phyloP scores from a whole-genome alignment of 2,329 filamentous ascomycete species.

The Trichoderma citrinoviride region DNA sequence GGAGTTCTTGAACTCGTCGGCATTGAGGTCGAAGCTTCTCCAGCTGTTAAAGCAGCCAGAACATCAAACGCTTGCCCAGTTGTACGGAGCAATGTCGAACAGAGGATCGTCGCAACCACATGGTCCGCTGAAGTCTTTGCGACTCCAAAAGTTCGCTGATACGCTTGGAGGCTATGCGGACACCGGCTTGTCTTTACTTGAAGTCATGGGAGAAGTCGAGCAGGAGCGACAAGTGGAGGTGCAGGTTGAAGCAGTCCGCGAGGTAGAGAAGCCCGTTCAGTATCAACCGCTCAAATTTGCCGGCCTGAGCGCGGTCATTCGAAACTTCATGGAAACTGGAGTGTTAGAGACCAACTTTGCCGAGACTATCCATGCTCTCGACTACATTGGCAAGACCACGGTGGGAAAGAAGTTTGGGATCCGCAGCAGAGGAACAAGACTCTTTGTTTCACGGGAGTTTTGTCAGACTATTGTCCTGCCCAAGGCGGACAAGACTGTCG shows the following conservation, averaged over 20 bases:
- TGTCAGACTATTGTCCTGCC: slow-evolving; percentile 15
- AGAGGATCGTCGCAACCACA: neutral
- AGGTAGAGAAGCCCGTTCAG: slow-evolving; percentile 47
- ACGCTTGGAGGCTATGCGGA: neutral
- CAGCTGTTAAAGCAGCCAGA: slow-evolving; percentile 45
- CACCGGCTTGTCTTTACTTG: slow-evolving; percentile 25
- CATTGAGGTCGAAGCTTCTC: slow-evolving; percentile 36
- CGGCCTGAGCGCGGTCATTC: slow-evolving; percentile 47
- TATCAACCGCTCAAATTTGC: slow-evolving; percentile 42
- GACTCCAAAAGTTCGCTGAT: neutral
- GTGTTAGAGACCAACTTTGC: slow-evolving; percentile 14
- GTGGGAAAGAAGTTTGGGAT: slow-evolving; percentile 36
- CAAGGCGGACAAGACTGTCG: neutral
- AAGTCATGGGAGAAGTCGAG: slow-evolving; percentile 58
- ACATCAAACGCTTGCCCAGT: slow-evolving; percentile 53
- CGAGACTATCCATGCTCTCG: slow-evolving; percentile 36
- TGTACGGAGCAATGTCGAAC: slow-evolving; percentile 47
- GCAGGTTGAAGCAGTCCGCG: slow-evolving; percentile 56
- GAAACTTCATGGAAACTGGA: slow-evolving; percentile 46
- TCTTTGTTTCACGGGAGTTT: slow-evolving; percentile 39
- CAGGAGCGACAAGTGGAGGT: slow-evolving; percentile 59
- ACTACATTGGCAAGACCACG: slow-evolving; percentile 37
- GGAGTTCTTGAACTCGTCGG: slow-evolving; percentile 37
- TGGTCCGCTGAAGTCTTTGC: neutral
- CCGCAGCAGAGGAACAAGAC: slow-evolving; percentile 7